These are phyloP conservation scores for Zygosaccharomyces lentus DNA, from an alignment of 805 yeast genomes.

Conservation along the genomic window DNA sequence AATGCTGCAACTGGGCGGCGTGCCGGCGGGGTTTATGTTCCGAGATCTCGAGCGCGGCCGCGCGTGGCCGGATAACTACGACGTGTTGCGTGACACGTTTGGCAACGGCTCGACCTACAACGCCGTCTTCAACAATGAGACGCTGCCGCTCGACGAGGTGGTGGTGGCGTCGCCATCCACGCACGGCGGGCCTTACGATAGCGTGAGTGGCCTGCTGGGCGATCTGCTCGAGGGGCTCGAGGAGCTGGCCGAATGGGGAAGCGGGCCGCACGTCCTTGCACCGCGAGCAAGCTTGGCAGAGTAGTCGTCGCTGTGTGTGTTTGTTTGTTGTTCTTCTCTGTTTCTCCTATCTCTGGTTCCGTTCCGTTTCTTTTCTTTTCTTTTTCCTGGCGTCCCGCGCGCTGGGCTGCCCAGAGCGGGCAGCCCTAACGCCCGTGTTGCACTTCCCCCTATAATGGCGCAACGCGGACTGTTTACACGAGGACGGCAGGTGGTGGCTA, in stretches of 20 bases:
- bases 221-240: conserved; percentile 2
- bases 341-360: not conserved
- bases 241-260: conserved; percentile 15
- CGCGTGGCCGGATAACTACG: conserved; percentile 39
- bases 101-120: conserved; percentile 19
- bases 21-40: not conserved
- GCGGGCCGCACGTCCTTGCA: conserved; percentile 1
- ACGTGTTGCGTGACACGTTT: conserved; percentile 65
- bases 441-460: not conserved
- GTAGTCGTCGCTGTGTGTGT: conserved; percentile 1
- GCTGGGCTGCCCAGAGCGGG: not conserved
- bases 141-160: conserved; percentile 6
- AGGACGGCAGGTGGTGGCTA: not conserved
- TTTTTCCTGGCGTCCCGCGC: conserved; percentile 1
- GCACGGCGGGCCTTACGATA: not conserved
- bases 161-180: conserved; percentile 4
- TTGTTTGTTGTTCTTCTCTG: not conserved
- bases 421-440: not conserved
- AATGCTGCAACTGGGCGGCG: not conserved
- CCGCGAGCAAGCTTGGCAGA: conserved; percentile 17
- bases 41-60: not conserved
- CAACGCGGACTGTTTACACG: not conserved
- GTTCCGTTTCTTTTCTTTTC: not conserved
- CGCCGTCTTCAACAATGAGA: conserved; percentile 17
- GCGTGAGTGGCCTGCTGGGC: not conserved